Percentiles rank a stretch among this genome's conserved stretches.
These are phyloP conservation scores for Boletales sp. DNA, from an alignment of 768 basidiomycete genomes.

Conservation along the genomic window DNA sequence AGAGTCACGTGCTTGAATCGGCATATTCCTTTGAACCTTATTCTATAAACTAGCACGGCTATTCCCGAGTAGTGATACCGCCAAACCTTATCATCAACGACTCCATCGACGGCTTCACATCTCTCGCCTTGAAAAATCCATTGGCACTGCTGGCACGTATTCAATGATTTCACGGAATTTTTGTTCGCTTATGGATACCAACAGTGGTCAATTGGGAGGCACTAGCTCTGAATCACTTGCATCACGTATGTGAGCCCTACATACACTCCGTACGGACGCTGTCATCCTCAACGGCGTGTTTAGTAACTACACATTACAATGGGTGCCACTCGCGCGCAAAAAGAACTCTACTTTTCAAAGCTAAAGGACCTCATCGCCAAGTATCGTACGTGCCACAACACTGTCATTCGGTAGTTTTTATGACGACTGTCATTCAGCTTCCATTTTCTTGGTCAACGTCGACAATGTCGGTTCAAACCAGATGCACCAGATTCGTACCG, in stretches of 20 bases:
- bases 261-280: no score
- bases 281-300: slow-evolving; percentile 1
- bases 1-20: slow-evolving; percentile 14
- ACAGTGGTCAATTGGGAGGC: slow-evolving; percentile 95
- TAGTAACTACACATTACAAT: slow-evolving; percentile 48
- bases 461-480: slow-evolving; percentile 99
- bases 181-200: slow-evolving; percentile 7
- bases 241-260: slow-evolving; percentile 26
- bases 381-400: slow-evolving; percentile 62
- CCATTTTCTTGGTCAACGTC: slow-evolving; percentile 98
- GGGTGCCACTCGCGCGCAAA: slow-evolving; percentile 89
- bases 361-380: slow-evolving; percentile 89
- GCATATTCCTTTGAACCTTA: slow-evolving; percentile 25
- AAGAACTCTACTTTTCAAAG: slow-evolving; percentile 88
- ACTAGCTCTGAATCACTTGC: slow-evolving; percentile 36
- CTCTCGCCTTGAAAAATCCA: slow-evolving; percentile 94
- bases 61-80: slow-evolving; percentile 9
- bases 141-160: slow-evolving; percentile 74
- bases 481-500: slow-evolving; percentile 95
- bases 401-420: background rate
- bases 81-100: slow-evolving; percentile 23
- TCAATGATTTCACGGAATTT: background rate
- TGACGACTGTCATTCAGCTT: slow-evolving; percentile 51
- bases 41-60: slow-evolving; percentile 25
- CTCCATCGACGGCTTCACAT: slow-evolving; percentile 8